These are phyloP conservation scores for Boletus barrowsii DNA, from an alignment of 768 basidiomycete species.

Conservation along the genomic window DNA sequence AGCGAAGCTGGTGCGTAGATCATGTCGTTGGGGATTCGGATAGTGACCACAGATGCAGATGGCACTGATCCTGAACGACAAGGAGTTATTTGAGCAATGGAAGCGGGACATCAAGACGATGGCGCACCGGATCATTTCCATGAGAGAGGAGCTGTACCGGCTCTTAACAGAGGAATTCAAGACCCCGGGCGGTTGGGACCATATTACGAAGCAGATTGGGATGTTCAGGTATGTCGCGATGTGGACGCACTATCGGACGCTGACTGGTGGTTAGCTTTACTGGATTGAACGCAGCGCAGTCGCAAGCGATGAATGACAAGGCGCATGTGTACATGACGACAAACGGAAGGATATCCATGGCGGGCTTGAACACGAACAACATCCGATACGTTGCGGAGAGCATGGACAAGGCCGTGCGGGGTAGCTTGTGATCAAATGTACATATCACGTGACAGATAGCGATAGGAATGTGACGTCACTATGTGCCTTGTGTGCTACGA, in stretches of 20 bases:
- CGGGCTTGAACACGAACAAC: slow-evolving; percentile 80
- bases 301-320: slow-evolving; percentile 62
- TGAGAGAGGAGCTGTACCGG: slow-evolving; percentile 78
- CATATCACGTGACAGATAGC: not conserved
- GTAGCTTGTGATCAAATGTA: slow-evolving; percentile 31
- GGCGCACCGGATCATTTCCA: slow-evolving; percentile 72
- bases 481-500: slow-evolving; percentile 17
- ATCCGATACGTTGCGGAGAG: slow-evolving; percentile 70
- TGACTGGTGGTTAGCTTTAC: slow-evolving; percentile 61
- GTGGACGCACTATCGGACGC: not conserved
- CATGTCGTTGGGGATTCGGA: not conserved
- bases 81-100: slow-evolving; percentile 81
- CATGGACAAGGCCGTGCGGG: slow-evolving; percentile 66
- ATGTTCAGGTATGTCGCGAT: slow-evolving; percentile 78
- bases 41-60: slow-evolving; percentile 43
- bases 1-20: slow-evolving; percentile 69
- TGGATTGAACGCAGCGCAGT: slow-evolving; percentile 67
- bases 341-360: slow-evolving; percentile 94
- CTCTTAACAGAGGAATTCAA: slow-evolving; percentile 68
- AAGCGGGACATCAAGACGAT: slow-evolving; percentile 86
- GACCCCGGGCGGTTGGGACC: slow-evolving; percentile 94
- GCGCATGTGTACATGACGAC: slow-evolving; percentile 82
- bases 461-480: slow-evolving; percentile 23
- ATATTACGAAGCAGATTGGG: slow-evolving; percentile 93
- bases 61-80: slow-evolving; percentile 75